These are phyloP conservation scores for Furcasterigmium furcatum DNA, from an alignment of 2,329 filamentous ascomycete species.

Conservation along the genomic window DNA sequence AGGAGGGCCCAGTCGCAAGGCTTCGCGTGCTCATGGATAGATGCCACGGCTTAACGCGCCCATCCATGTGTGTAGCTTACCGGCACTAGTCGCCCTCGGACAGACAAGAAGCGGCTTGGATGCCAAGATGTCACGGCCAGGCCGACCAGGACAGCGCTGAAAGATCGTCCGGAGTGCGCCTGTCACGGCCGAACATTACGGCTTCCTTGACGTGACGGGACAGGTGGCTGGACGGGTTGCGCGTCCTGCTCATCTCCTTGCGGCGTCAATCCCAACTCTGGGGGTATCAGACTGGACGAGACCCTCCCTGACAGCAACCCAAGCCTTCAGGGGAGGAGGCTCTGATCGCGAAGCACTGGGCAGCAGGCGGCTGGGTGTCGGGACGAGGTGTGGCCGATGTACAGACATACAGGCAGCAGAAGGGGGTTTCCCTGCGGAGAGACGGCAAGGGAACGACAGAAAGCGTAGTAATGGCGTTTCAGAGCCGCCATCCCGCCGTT, in stretches of 20 bases:
- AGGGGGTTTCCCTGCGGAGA: not conserved
- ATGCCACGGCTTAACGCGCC: too few relatives aligned
- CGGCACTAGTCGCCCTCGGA: too few relatives aligned
- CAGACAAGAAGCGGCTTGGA: too few relatives aligned
- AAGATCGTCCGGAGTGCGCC: not conserved
- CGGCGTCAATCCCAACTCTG: not conserved
- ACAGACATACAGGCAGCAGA: too few relatives aligned
- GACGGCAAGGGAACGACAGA: not conserved
- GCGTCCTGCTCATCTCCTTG: constrained; percentile 1
- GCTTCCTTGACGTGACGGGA: not conserved
- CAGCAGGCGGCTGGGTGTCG: too few relatives aligned
- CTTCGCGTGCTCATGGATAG: too few relatives aligned
- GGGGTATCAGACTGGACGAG: constrained; percentile 1
- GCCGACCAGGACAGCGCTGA: too few relatives aligned
- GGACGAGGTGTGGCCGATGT: too few relatives aligned
- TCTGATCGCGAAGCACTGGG: too few relatives aligned
- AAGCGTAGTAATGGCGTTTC: constrained; percentile 1
- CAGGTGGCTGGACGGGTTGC: not conserved
- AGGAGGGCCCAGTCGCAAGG: too few relatives aligned
- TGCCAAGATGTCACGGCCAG: too few relatives aligned
- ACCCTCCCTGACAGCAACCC: constrained; percentile 2
- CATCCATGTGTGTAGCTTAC: too few relatives aligned
- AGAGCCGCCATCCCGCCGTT: constrained; percentile 4
- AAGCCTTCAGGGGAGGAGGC: not conserved
- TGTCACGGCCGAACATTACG: not conserved